Base-by-base conservation (phyloP, 331 rosid genomes). In the Cydonia oblonga region DNA sequence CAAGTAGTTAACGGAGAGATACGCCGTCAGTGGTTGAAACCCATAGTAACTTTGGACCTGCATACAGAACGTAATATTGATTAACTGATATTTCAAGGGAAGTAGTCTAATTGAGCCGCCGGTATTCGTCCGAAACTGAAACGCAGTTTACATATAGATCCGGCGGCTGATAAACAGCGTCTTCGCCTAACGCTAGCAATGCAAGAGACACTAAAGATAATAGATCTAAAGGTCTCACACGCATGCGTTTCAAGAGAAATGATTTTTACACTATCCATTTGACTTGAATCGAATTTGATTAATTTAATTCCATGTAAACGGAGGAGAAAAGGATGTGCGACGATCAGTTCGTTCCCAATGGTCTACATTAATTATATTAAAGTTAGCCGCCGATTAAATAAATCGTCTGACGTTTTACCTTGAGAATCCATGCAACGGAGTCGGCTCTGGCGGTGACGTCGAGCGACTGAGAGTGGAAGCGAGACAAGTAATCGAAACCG, bases 361-460 rank as follows among this genome's bases (percentile, higher is more conserved):
- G 42, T 35, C 12, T 35, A 9, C 42, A 35, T 9, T 35, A 35
- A 35, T 35, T 35, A 35, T 35, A 35, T 9, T 35, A 35, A 35
- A 35, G 42, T 35, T 35, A 35, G 42, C 42, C 42, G 42, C 53
- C 3, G 54, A 49, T 49, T 15, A 46, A 46, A 15, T 15, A 46
- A 5, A 46, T 15, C n/a, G 53, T 6, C 5, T 15, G 8, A 46
- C n/a, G 53, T 5, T 46, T 42, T 85, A 95, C 99, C 99, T 95
- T 95, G 66, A 95, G 89, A 92, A 95, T 91, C 99, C 99, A 95
- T 82, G 93, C 93, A 83, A 95, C 89, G 8, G 97, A 89, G 57
- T 88, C 87, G 60, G 85, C 83, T 82, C 99, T 83, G 49, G 90
- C 96, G 53, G 92, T 71, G 46, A 89, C 87, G 65, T 91, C 96